Evolutionary conservation across 2,329 filamentous ascomycete genomes (phyloP), one percentile per base, ranked within the genome.

Genomic region (Botryotinia convoluta): DNA sequence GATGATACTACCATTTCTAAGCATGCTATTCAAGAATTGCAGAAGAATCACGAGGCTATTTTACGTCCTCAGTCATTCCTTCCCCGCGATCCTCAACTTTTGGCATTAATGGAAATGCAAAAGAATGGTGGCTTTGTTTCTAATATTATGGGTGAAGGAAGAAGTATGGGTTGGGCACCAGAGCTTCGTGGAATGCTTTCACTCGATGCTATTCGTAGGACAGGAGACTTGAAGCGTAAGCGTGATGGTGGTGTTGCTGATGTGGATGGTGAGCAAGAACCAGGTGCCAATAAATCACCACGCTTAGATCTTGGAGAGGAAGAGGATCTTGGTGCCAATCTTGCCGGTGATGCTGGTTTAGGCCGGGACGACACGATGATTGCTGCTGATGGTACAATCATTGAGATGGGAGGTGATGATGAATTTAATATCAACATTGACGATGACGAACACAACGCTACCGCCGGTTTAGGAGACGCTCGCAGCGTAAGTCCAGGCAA

Each of bases 131-230:
- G 91, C 57, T 98, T 99, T 79, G 93, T 98, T 29, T 93, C 92
- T 6, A 95, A 90, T 78, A 91, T 97, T 76, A 91, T 98, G 84
- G 91, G 93, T 70, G 93, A 95, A 75, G 93, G 91, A 54, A 90
- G 93, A 76, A 91, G 91, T 77, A 87, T 89, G 77, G 89, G 89
- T 60, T 98, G 94, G 95, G 95, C 95, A 5, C 95, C 95, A 0
- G 96, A 99, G 83, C 87, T 99, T 32, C 91, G 93, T 74, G 94
- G 92, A n/a, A 90, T 99, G 79, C 85, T 98, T n/a, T 97, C 94
- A 1, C 86, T 98, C 60, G 93, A 97, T 76, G 88, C 93, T 22
- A 88, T 97, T 26, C 91, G 91, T 75, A 90, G 90, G 73, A 88
- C 91, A 60, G 92, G 90, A 73, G 94, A 97, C 75, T 87, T 95